Percentiles rank a stretch among this genome's conserved stretches.
Evolutionary conservation across 495 filamentous ascomycete genomes (phyloP).

Genomic region (Barbatosphaeria neglecta): DNA sequence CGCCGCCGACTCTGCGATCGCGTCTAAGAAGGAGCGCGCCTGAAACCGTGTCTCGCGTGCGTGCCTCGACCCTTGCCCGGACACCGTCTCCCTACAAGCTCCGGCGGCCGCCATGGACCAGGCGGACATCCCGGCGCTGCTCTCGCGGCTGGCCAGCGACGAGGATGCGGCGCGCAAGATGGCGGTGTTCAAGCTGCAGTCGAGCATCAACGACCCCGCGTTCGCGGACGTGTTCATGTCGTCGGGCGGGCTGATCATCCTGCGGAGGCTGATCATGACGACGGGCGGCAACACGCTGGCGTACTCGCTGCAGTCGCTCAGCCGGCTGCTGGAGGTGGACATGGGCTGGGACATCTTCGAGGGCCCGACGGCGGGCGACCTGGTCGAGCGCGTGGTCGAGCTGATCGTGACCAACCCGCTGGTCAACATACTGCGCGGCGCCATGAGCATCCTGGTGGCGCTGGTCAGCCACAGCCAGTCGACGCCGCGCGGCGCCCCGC

Average conservation of each 20-base stretch:
- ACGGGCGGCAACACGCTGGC: constrained; percentile 89
- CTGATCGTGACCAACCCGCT: constrained; percentile 91
- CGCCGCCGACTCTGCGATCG: too few species aligned
- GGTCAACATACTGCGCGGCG: constrained; percentile 91
- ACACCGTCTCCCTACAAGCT: not conserved
- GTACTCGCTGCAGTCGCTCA: constrained; percentile 82
- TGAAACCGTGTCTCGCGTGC: too few species aligned
- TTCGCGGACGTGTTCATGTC: constrained; percentile 95
- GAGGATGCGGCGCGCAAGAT: constrained; percentile 92
- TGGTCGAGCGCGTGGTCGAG: constrained; percentile 70
- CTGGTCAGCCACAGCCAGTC: constrained; percentile 77
- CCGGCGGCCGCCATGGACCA: constrained; percentile 35
- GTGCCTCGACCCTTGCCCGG: too few species aligned
- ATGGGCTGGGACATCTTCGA: constrained; percentile 87
- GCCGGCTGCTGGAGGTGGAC: constrained; percentile 80
- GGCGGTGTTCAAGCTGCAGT: constrained; percentile 96
- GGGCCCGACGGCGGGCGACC: constrained; percentile 31
- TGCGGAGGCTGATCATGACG: constrained; percentile 71
- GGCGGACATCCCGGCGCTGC: constrained; percentile 43
- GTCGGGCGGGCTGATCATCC: constrained; percentile 68
- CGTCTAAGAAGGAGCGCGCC: too few species aligned
- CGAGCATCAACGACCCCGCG: constrained; percentile 85
- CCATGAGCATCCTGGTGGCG: constrained; percentile 90
- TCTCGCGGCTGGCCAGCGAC: constrained; percentile 43
- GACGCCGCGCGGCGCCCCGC: constrained; percentile 18